Percentiles rank a stretch among this genome's conserved stretches.
Evolutionary conservation across 768 basidiomycete genomes (phyloP).

Genomic region (Tulasnella sp.): DNA sequence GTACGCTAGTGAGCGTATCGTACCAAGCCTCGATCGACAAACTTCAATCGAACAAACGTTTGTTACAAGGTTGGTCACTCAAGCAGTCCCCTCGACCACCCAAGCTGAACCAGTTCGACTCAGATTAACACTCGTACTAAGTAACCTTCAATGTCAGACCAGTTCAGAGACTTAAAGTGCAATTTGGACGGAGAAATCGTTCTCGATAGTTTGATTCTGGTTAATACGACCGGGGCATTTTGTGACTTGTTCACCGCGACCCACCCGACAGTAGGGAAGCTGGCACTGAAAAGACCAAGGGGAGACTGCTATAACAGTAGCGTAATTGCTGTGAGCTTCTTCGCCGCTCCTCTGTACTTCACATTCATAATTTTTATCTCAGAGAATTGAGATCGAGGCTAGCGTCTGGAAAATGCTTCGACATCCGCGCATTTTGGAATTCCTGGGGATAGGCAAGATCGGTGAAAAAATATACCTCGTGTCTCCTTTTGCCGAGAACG

Average conservation of each 20-base stretch:
- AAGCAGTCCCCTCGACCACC: too few relatives aligned
- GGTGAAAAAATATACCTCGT: slow-evolving; percentile 1
- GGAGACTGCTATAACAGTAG: neutral
- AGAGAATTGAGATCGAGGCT: slow-evolving; percentile 3
- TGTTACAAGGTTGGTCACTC: too few relatives aligned
- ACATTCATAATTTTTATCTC: neutral
- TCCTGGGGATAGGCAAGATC: neutral
- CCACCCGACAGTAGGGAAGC: neutral
- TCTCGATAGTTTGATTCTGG: neutral
- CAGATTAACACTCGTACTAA: too few relatives aligned
- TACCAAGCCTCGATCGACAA: too few relatives aligned
- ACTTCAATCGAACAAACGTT: too few relatives aligned
- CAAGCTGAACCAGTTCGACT: too few relatives aligned
- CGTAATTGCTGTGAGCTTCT: neutral
- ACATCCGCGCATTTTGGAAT: neutral
- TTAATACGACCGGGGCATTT: neutral
- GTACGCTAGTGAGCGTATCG: too few relatives aligned
- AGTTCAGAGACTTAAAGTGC: neutral
- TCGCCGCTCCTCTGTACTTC: neutral
- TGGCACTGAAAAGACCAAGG: neutral
- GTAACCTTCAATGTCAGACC: neutral
- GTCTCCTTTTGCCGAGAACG: slow-evolving; percentile 17
- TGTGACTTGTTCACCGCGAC: neutral
- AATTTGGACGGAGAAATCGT: neutral
- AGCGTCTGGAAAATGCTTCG: neutral